Evolutionary conservation across 495 filamentous ascomycete genomes (phyloP).

Genomic region (Penicillium daleae): DNA sequence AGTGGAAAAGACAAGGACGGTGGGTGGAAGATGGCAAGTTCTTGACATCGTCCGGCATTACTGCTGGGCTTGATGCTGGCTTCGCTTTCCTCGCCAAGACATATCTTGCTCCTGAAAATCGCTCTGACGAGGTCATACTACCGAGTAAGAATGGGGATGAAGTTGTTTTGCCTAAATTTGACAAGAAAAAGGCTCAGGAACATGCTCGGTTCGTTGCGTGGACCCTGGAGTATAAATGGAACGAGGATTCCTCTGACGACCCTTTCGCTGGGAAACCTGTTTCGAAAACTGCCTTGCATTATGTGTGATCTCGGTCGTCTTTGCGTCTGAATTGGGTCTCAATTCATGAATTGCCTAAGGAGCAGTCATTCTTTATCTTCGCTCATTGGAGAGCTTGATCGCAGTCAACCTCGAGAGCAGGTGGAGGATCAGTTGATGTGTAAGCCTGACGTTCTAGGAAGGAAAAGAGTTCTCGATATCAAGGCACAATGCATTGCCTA

Average conservation of each 20-base stretch:
- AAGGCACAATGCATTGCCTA: neutral
- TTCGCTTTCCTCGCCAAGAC: neutral
- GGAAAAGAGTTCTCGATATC: neutral
- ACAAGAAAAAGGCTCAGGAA: neutral
- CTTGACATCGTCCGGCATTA: neutral
- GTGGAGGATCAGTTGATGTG: no score
- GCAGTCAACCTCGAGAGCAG: no score
- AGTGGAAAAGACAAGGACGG: constrained; percentile 3
- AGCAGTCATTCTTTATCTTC: no score
- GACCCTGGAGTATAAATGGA: neutral
- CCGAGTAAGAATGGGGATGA: neutral
- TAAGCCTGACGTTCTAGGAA: neutral
- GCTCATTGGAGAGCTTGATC: no score
- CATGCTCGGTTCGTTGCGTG: neutral
- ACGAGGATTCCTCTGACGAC: neutral
- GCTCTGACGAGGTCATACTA: neutral
- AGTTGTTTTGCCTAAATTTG: neutral
- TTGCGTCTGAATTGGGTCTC: no score
- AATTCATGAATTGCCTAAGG: no score
- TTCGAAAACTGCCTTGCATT: no score
- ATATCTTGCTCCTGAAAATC: neutral
- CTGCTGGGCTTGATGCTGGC: neutral
- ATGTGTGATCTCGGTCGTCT: no score
- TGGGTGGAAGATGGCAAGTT: constrained; percentile 2
- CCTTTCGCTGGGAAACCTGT: neutral